Percentiles rank a stretch among this genome's conserved stretches.
Evolutionary conservation across 2,329 filamentous ascomycete genomes (phyloP).

Genomic region (Paecilomyces niveus): DNA sequence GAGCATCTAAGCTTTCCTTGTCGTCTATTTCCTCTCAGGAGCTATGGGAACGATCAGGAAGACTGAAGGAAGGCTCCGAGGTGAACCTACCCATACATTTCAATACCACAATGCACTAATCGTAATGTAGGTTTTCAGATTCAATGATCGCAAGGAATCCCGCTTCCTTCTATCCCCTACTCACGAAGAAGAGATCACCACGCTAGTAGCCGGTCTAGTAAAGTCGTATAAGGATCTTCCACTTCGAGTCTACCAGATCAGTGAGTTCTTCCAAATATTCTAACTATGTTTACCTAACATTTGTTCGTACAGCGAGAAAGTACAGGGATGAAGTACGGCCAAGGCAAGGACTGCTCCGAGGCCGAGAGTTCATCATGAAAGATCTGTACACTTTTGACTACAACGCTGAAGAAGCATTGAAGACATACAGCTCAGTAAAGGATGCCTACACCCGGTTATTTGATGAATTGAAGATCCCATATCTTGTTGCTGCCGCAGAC

Average conservation of each 20-base stretch:
- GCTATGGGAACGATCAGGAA: slow-evolving; percentile 77
- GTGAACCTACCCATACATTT: slow-evolving; percentile 35
- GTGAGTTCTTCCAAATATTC: slow-evolving; percentile 37
- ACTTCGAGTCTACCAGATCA: slow-evolving; percentile 82
- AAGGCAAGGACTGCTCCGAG: slow-evolving; percentile 77
- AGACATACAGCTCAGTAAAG: slow-evolving; percentile 71
- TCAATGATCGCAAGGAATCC: slow-evolving; percentile 69
- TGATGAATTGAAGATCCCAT: slow-evolving; percentile 72
- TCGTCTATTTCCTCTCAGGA: slow-evolving; percentile 80
- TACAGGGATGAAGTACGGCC: slow-evolving; percentile 90
- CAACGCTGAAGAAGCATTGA: slow-evolving; percentile 58
- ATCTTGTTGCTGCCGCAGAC: slow-evolving; percentile 78
- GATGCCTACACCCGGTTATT: slow-evolving; percentile 71
- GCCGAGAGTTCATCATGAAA: slow-evolving; percentile 95
- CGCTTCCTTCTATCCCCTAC: slow-evolving; percentile 79
- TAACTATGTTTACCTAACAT: slow-evolving; percentile 1
- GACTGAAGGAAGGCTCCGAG: slow-evolving; percentile 70
- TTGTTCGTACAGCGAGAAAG: slow-evolving; percentile 59
- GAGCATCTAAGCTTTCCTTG: slow-evolving; percentile 72
- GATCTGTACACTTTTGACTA: slow-evolving; percentile 94
- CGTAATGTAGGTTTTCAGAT: slow-evolving; percentile 60
- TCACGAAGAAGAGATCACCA: slow-evolving; percentile 93
- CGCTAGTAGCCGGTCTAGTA: slow-evolving; percentile 63
- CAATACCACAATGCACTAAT: slow-evolving; percentile 14
- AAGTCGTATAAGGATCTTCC: slow-evolving; percentile 83